Evolutionary conservation across 306 rosid genomes (phyloP).

Genomic region (Albizia julibrissin): DNA sequence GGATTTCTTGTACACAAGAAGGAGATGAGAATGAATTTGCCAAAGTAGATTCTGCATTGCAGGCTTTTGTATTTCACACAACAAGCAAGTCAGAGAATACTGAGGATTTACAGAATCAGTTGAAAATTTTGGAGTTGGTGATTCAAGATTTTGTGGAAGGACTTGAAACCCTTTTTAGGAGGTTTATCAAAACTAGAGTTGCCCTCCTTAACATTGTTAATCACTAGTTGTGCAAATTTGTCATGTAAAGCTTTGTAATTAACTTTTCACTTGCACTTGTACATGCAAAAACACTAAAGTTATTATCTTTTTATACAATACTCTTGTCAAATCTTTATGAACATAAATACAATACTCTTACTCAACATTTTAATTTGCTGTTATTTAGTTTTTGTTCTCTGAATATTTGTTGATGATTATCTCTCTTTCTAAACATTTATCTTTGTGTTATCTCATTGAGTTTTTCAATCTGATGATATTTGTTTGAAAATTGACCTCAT

Average conservation of each 20-base stretch:
- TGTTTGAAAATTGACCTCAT: background rate
- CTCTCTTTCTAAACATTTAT: slow-evolving; percentile 1
- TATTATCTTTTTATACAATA: background rate
- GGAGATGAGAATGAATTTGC: slow-evolving; percentile 45
- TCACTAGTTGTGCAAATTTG: slow-evolving; percentile 37
- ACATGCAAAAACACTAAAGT: slow-evolving; percentile 13
- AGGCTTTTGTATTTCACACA: slow-evolving; percentile 41
- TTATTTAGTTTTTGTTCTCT: background rate
- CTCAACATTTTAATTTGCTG: background rate
- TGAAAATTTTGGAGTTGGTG: slow-evolving; percentile 43
- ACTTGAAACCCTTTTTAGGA: slow-evolving; percentile 46
- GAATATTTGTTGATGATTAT: background rate
- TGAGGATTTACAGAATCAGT: slow-evolving; percentile 37
- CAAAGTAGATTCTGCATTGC: slow-evolving; percentile 53
- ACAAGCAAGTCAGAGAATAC: slow-evolving; percentile 35
- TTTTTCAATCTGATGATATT: background rate
- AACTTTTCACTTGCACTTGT: slow-evolving; percentile 26
- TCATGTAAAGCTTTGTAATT: background rate
- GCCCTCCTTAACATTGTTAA: slow-evolving; percentile 52
- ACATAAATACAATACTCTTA: background rate
- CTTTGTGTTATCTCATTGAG: background rate
- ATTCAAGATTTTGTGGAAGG: slow-evolving; percentile 48
- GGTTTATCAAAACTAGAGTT: slow-evolving; percentile 49
- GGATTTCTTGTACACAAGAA: slow-evolving; percentile 35
- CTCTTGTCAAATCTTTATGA: too few relatives aligned